Conservation (phyloP, 345 rosid genomes). For the Eucalyptus grandis region DNA sequence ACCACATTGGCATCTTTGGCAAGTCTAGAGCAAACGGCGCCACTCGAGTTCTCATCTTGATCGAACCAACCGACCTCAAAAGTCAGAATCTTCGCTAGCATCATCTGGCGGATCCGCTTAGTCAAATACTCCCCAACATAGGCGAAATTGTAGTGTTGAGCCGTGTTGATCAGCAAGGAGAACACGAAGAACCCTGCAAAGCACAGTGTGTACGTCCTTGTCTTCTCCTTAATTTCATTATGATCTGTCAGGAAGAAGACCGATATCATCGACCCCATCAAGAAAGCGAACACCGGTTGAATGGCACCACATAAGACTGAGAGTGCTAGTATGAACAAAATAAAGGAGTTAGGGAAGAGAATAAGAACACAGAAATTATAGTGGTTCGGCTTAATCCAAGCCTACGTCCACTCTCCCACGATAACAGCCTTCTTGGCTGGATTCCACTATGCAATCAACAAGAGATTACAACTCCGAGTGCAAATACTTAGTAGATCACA, state of each 20-base stretch:
- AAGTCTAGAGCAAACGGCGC: constrained; percentile 17
- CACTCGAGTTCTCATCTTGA: constrained; percentile 18
- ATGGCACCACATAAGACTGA: background rate
- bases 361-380: too few relatives aligned
- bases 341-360: too few relatives aligned
- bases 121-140: constrained; percentile 14
- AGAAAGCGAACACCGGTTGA: background rate
- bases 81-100: constrained; percentile 16
- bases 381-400: too few relatives aligned
- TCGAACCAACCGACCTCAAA: constrained; percentile 24
- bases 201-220: background rate
- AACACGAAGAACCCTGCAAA: background rate
- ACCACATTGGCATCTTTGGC: constrained; percentile 23
- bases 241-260: background rate
- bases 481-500: too few relatives aligned
- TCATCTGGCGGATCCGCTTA: constrained; percentile 15
- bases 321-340: too few relatives aligned
- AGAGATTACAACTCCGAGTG: too few relatives aligned
- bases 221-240: background rate
- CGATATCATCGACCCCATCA: background rate
- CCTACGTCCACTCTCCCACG: too few relatives aligned
- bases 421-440: too few relatives aligned
- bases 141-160: constrained; percentile 22
- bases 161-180: background rate
- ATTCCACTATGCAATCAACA: too few relatives aligned